Conservation (phyloP, 2,329 filamentous ascomycete species). For the Ceratocystis cacaofunesta region DNA sequence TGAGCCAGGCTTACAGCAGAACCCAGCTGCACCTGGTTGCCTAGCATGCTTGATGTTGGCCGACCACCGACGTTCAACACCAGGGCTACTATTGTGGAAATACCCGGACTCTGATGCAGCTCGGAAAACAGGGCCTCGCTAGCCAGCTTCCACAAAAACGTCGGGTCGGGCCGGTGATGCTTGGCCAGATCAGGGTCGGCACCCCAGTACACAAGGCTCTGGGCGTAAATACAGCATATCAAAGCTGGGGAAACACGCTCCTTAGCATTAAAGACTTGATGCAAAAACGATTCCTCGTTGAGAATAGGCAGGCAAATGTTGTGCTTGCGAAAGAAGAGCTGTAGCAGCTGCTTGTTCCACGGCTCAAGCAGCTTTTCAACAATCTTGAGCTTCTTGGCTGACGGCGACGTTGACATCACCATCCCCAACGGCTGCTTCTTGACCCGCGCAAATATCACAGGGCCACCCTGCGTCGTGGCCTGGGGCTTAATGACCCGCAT, state of each 20-base stretch:
- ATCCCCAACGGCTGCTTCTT: conserved; percentile 33
- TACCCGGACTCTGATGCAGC: conserved; percentile 41
- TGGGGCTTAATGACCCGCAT: conserved; percentile 24
- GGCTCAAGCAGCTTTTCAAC: conserved; percentile 46
- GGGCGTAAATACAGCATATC: conserved; percentile 42
- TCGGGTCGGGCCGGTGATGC: conserved; percentile 39
- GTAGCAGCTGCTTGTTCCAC: conserved; percentile 35
- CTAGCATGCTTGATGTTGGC: conserved; percentile 44
- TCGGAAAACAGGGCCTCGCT: conserved; percentile 45
- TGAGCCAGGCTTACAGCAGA: conserved; percentile 38
- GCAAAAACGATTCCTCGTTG: conserved; percentile 38
- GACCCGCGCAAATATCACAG: conserved; percentile 34
- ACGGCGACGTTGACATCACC: conserved; percentile 25
- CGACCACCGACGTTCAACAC: conserved; percentile 45
- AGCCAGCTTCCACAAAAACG: conserved; percentile 48
- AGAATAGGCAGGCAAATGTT: conserved; percentile 48
- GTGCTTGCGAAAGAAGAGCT: conserved; percentile 39
- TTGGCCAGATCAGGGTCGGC: conserved; percentile 30
- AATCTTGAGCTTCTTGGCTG: conserved; percentile 36
- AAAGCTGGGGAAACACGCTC: conserved; percentile 40
- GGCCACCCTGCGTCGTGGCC: conserved; percentile 24
- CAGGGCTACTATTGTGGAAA: conserved; percentile 42
- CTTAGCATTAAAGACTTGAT: conserved; percentile 31
- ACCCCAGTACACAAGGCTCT: conserved; percentile 43
- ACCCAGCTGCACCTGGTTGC: conserved; percentile 38